Evolutionary conservation across 225 moss, liverwort and hornwort genomes (phyloP), one percentile per base, ranked within the genome.

Genomic region (Takakia lepidozioides): DNA sequence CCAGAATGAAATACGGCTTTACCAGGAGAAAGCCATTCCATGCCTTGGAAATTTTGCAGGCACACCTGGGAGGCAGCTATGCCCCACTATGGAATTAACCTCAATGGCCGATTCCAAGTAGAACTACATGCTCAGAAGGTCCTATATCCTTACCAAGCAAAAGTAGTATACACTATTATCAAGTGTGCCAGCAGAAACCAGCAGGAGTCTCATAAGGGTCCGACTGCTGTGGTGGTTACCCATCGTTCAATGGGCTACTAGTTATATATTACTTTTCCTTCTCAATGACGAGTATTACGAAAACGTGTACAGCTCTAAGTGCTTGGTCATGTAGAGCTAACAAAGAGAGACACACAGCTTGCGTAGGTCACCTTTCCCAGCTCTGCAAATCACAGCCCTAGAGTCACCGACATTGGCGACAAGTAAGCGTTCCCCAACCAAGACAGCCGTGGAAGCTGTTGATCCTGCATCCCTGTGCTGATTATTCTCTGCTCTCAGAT

Each of bases 341-440:
- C 8, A 17, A 27, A n/a, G n/a, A 49, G 17, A 27, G 23, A 46
- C 23, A 14, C 13, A 8, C 21, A 46, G 16, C 18, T 19, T 4
- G 25, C 46, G 25, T 6, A 0, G 0, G 38, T 60, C 53, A 89
- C 93, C 93, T 95, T 82, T 78, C 43, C 93, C 93, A 14, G 49
- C 57, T 49, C 80, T 77, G 45, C 72, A 82, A 42, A 95, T 75
- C 21, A 95, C 93, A 22, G 93, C 93, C 60, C 93, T 82, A 24
- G 93, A 95, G 69, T 95, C 93, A 3, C 93, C 93, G 10, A 95
- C 93, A 53, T 95, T 95, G 25, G 93, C 93, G 76, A 95, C 89
- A 48, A 89, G 72, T 28, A 95, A 60, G 27, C 77, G 76, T 37
- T 95, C 71, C 56, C 86, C 93, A 28, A 95, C 84, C 56, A 89